A percentile compares a stretch with the other conserved stretches of the same genome.
These are phyloP conservation scores for Yamadazyma paraphyllophila DNA, from an alignment of 805 yeast genomes.

Conservation along the genomic window DNA sequence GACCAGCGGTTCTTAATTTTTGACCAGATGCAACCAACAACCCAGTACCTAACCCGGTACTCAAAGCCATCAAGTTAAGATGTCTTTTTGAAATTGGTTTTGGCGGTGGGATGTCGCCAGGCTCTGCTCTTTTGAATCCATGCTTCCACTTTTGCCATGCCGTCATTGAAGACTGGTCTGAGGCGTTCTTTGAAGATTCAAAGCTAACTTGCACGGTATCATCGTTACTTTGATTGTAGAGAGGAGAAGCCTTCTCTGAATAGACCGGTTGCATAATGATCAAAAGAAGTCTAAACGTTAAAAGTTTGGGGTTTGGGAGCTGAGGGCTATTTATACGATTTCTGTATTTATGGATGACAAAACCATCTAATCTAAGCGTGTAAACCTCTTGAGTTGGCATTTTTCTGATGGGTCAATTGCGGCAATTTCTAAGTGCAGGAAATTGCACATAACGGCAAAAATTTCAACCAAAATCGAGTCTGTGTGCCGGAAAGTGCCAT, in stretches of 20 bases:
- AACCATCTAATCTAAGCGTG: not conserved
- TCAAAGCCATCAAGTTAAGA: slow-evolving; percentile 27
- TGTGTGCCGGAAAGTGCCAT: not conserved
- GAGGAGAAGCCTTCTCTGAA: slow-evolving; percentile 3
- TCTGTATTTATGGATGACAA: not conserved
- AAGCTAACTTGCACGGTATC: slow-evolving; percentile 9
- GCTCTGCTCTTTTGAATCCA: slow-evolving; percentile 30
- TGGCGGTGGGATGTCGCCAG: slow-evolving; percentile 12
- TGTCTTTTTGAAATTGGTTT: slow-evolving; percentile 25
- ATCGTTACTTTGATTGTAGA: slow-evolving; percentile 9
- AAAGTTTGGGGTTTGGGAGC: not conserved
- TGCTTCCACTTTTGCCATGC: slow-evolving; percentile 26
- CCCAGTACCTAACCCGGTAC: slow-evolving; percentile 45
- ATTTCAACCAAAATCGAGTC: not conserved
- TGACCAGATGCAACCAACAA: slow-evolving; percentile 41
- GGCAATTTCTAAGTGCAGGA: slow-evolving; percentile 1
- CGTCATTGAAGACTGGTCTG: not conserved
- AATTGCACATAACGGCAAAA: not conserved
- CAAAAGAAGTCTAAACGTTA: too few relatives aligned
- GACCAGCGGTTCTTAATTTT: slow-evolving; percentile 36
- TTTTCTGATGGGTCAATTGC: slow-evolving; percentile 1
- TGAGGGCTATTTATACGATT: not conserved
- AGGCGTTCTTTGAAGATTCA: not conserved
- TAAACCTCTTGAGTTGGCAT: not conserved
- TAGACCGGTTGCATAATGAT: slow-evolving; percentile 5